Percentiles rank a stretch among this genome's conserved stretches.
Evolutionary conservation across 164 flowering plant species (phyloP).

Genomic region (Chimonanthus salicifolius): DNA sequence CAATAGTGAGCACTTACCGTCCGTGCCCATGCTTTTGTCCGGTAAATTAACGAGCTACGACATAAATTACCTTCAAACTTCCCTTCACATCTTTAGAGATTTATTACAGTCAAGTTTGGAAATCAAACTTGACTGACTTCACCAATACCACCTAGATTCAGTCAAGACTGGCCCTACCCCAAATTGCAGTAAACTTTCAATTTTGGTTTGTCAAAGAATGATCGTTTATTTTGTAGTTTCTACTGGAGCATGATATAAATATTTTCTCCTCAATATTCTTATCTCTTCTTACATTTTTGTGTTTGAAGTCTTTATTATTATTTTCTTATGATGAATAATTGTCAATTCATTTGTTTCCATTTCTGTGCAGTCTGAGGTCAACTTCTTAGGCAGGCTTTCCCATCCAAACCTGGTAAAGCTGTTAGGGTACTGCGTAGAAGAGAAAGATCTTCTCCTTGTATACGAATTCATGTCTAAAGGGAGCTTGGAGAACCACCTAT

Average conservation of each 20-base stretch:
- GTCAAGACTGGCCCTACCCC: background rate
- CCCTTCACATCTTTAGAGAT: too few species aligned
- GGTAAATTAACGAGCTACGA: too few species aligned
- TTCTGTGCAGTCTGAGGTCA: conserved; percentile 61
- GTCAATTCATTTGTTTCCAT: background rate
- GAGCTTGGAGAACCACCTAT: conserved; percentile 87
- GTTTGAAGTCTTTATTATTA: too few species aligned
- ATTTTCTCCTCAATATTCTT: background rate
- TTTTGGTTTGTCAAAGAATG: too few species aligned
- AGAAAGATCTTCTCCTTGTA: conserved; percentile 61
- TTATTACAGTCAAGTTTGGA: too few species aligned
- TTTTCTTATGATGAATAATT: too few species aligned
- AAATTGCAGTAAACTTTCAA: background rate
- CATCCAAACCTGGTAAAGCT: conserved; percentile 86
- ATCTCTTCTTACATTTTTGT: too few species aligned
- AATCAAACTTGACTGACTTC: background rate
- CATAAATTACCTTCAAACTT: too few species aligned
- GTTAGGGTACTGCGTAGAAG: conserved; percentile 77
- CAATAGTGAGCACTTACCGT: too few species aligned
- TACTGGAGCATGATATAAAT: too few species aligned
- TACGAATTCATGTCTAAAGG: conserved; percentile 86
- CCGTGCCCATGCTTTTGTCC: too few species aligned
- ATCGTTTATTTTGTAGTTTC: background rate
- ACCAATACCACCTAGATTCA: background rate
- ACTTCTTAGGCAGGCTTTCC: conserved; percentile 72